A percentile compares a stretch with the other conserved stretches of the same genome.
phyloP scores from a whole-genome alignment of 2,329 filamentous ascomycete species.

The Curvularia lunata region DNA sequence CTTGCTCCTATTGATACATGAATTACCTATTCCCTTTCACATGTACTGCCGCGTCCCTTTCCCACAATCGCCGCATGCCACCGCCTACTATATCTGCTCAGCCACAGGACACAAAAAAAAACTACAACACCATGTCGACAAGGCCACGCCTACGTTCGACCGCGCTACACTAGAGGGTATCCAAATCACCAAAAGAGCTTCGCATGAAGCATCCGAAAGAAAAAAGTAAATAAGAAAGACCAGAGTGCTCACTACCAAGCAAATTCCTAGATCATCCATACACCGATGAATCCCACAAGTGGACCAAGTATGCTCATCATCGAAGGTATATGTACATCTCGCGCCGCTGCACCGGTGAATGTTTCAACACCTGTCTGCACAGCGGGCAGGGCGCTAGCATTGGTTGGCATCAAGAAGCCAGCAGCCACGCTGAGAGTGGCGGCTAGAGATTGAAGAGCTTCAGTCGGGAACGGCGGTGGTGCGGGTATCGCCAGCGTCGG shows the following conservation, averaged over 20 bases:
- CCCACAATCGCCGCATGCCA: neutral
- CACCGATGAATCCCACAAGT: neutral
- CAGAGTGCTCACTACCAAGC: neutral
- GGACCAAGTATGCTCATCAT: neutral
- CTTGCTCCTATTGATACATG: neutral
- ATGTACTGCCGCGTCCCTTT: neutral
- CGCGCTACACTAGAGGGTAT: neutral
- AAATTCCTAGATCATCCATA: neutral
- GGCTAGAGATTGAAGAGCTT: conserved; percentile 2
- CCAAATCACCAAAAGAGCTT: neutral
- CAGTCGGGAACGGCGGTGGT: neutral
- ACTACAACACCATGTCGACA: neutral
- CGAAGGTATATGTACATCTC: neutral
- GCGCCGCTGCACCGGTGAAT: conserved; percentile 9
- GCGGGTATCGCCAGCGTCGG: neutral
- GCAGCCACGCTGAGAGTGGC: conserved; percentile 9
- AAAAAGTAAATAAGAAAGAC: neutral
- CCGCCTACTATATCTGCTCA: neutral
- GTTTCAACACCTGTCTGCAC: neutral
- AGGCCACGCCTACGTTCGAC: neutral
- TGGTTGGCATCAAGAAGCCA: conserved; percentile 10
- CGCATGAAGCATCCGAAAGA: neutral
- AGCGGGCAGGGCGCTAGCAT: conserved; percentile 2
- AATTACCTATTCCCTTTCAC: neutral
- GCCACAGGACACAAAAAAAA: neutral